Evolutionary conservation across 1,284 basidiomycete species (phyloP).

Genomic region (Leccinum pachyderme): DNA sequence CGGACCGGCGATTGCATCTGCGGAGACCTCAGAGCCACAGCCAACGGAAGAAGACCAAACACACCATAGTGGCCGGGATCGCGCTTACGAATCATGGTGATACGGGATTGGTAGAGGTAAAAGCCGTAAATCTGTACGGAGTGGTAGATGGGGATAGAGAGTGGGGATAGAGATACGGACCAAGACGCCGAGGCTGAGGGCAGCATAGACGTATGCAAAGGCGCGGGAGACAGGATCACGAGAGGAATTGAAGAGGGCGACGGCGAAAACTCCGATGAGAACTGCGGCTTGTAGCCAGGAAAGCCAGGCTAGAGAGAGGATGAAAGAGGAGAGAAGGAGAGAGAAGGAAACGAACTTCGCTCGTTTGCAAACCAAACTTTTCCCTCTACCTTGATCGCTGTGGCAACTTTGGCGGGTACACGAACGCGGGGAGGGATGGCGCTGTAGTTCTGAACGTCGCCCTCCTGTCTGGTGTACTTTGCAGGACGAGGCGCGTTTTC

Average conservation of each 20-base stretch:
- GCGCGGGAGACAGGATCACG: conserved; percentile 69
- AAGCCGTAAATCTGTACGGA: conserved; percentile 77
- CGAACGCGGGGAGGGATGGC: conserved; percentile 65
- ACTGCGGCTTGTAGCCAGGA: conserved; percentile 88
- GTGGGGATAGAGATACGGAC: conserved; percentile 38
- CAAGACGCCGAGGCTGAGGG: conserved; percentile 68
- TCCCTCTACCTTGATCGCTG: conserved; percentile 90
- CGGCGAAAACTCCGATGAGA: conserved; percentile 80
- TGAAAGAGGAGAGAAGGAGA: conserved; percentile 1
- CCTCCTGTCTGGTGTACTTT: conserved; percentile 66
- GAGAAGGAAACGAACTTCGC: conserved; percentile 58
- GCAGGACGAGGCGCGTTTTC: conserved; percentile 49
- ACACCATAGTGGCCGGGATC: conserved; percentile 92
- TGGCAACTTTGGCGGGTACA: conserved; percentile 84
- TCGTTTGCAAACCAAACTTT: conserved; percentile 99
- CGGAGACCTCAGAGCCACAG: not conserved
- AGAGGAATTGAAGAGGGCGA: conserved; percentile 88
- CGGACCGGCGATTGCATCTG: conserved; percentile 81
- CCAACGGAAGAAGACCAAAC: conserved; percentile 10
- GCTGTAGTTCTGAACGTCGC: conserved; percentile 62
- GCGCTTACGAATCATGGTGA: conserved; percentile 87
- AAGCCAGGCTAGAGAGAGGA: conserved; percentile 68
- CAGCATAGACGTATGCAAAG: conserved; percentile 86
- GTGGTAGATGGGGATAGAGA: conserved; percentile 12
- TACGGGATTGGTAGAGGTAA: conserved; percentile 82